Percentiles rank a stretch among this genome's conserved stretches.
phyloP scores from a whole-genome alignment of 805 yeast genomes.

The Lachancea sp. region DNA sequence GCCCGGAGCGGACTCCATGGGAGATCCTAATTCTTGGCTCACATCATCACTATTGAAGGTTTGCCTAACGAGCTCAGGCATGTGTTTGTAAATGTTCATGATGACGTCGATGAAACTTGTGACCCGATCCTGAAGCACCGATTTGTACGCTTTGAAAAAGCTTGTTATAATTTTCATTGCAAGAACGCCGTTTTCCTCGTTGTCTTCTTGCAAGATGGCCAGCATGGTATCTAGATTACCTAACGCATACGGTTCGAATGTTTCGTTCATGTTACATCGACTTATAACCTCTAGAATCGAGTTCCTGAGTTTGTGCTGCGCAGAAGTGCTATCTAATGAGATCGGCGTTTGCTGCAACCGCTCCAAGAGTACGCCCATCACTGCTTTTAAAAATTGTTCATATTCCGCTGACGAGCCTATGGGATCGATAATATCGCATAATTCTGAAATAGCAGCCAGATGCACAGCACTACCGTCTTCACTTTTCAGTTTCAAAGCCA shows the following conservation, averaged over 20 bases:
- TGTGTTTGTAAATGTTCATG: constrained; percentile 67
- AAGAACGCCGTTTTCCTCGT: constrained; percentile 91
- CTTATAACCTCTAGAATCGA: constrained; percentile 72
- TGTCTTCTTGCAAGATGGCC: constrained; percentile 60
- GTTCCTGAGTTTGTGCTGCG: constrained; percentile 73
- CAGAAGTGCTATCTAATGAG: constrained; percentile 57
- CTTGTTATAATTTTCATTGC: constrained; percentile 84
- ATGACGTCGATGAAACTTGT: constrained; percentile 73
- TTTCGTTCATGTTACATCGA: constrained; percentile 75
- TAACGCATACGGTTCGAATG: constrained; percentile 63
- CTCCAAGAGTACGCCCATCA: constrained; percentile 64
- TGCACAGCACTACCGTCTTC: constrained; percentile 53
- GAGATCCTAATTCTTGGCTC: constrained; percentile 4
- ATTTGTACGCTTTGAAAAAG: constrained; percentile 78
- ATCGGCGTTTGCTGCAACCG: constrained; percentile 64
- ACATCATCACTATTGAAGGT: constrained; percentile 43
- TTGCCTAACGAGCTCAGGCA: constrained; percentile 66
- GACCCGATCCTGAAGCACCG: constrained; percentile 59
- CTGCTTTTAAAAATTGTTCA: constrained; percentile 60
- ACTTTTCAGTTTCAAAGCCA: constrained; percentile 54
- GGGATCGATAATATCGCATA: constrained; percentile 80
- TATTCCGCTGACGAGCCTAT: constrained; percentile 78
- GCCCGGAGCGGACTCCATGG: constrained; percentile 3
- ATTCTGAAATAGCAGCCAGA: constrained; percentile 68
- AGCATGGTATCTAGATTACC: constrained; percentile 54